A percentile compares a stretch with the other conserved stretches of the same genome.
phyloP scores from a whole-genome alignment of 352 stramenopile species.

The Pythium utonaiense region DNA sequence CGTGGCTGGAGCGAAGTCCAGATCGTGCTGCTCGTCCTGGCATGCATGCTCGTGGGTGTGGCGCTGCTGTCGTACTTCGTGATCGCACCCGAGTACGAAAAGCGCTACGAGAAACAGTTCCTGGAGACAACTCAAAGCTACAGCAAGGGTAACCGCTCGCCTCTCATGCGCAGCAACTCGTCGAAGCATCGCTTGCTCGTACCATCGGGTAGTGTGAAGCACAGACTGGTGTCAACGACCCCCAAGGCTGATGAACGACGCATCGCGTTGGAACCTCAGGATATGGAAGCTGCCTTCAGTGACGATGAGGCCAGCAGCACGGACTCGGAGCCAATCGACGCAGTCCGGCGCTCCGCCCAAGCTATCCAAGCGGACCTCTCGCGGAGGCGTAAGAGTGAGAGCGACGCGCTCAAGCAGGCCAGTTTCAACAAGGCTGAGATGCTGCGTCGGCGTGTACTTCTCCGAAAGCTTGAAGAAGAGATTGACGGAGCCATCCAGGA shows the following conservation, averaged over 20 bases:
- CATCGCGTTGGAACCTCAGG: conserved; percentile 2
- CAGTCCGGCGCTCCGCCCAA: conserved; percentile 7
- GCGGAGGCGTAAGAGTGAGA: conserved; percentile 64
- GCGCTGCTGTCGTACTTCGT: conserved; percentile 80
- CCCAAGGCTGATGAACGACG: conserved; percentile 8
- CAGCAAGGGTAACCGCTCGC: conserved; percentile 3
- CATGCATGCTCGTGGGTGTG: conserved; percentile 45
- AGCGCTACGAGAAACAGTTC: conserved; percentile 59
- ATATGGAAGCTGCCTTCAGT: conserved; percentile 21
- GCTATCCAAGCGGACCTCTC: conserved; percentile 26
- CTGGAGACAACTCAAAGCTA: conserved; percentile 27
- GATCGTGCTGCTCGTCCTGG: conserved; percentile 51
- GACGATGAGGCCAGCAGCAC: conserved; percentile 25
- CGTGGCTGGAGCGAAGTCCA: conserved; percentile 41
- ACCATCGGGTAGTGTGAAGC: background rate
- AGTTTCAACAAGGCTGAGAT: conserved; percentile 57
- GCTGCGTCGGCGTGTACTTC: conserved; percentile 53
- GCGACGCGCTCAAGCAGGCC: conserved; percentile 51
- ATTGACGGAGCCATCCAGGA: conserved; percentile 69
- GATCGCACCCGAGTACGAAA: conserved; percentile 71
- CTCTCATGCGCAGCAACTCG: conserved; percentile 4
- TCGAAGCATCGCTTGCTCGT: conserved; percentile 1
- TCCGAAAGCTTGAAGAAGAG: conserved; percentile 70
- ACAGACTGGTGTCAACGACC: background rate
- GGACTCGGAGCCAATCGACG: conserved; percentile 23